Percentiles rank a stretch among this genome's conserved stretches.
phyloP scores from a whole-genome alignment of 768 basidiomycete species.

The Trametes maxima region DNA sequence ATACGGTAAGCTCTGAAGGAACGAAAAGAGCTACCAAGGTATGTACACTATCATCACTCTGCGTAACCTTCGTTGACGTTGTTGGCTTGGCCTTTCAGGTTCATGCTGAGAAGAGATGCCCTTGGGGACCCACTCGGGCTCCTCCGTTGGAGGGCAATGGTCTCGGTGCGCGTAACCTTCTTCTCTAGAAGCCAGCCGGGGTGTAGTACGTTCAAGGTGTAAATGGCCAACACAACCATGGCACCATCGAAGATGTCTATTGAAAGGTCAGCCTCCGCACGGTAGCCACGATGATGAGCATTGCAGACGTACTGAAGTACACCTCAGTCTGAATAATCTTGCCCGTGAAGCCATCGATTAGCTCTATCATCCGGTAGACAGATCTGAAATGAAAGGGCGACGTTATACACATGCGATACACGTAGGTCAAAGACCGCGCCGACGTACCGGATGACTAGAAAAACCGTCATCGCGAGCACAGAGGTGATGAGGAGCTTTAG shows the following conservation, averaged over 20 bases:
- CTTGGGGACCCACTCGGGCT: not conserved
- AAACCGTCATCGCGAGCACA: slow-evolving; percentile 4
- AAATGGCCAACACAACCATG: slow-evolving; percentile 49
- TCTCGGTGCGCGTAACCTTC: not conserved
- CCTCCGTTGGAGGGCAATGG: not conserved
- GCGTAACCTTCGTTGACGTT: not conserved
- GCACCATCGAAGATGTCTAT: slow-evolving; percentile 52
- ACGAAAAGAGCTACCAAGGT: not conserved
- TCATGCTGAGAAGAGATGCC: not conserved
- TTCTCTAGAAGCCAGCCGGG: slow-evolving; percentile 39
- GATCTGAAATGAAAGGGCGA: slow-evolving; percentile 31
- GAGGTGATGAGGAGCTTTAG: slow-evolving; percentile 10
- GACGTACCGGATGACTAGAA: slow-evolving; percentile 23
- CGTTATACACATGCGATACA: not conserved
- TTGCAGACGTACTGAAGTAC: slow-evolving; percentile 45
- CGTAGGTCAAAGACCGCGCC: not conserved
- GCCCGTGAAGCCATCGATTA: slow-evolving; percentile 52
- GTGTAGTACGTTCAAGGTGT: slow-evolving; percentile 45
- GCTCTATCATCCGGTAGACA: slow-evolving; percentile 53
- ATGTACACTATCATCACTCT: not conserved
- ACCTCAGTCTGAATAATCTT: slow-evolving; percentile 48
- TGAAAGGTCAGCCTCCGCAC: not conserved
- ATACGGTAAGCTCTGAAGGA: not conserved
- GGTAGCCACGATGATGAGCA: too few relatives aligned
- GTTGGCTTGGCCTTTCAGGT: not conserved